Percentiles rank a stretch among this genome's conserved stretches.
Evolutionary conservation across 202 grass and related monocot genomes (phyloP).

Genomic region (Bolboschoenoplectus hybrid): DNA sequence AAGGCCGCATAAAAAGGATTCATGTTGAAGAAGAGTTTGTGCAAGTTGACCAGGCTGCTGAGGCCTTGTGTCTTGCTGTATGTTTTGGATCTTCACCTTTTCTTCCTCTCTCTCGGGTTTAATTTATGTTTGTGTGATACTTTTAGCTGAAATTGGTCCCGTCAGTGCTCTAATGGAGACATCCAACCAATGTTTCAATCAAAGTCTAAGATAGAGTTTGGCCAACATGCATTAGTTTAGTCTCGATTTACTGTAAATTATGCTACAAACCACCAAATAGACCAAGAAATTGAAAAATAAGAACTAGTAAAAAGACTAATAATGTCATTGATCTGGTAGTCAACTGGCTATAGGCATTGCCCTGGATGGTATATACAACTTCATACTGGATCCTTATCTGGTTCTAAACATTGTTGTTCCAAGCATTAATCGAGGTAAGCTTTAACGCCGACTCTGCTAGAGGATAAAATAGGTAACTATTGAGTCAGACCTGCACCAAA

Average conservation of each 20-base stretch:
- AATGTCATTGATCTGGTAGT: background rate
- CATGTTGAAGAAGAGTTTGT: slow-evolving; percentile 82
- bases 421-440: background rate
- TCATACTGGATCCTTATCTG: background rate
- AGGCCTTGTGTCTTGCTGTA: slow-evolving; percentile 66
- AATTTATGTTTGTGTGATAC: slow-evolving; percentile 10
- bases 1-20: slow-evolving; percentile 86
- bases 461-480: background rate
- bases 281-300: background rate
- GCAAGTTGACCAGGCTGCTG: slow-evolving; percentile 74
- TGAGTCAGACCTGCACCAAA: background rate
- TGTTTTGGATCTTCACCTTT: slow-evolving; percentile 36
- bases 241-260: background rate
- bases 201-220: slow-evolving; percentile 13
- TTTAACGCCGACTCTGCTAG: background rate
- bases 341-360: background rate
- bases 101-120: background rate
- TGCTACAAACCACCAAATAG: background rate
- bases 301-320: background rate
- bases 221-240: background rate
- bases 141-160: background rate
- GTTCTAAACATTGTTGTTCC: background rate
- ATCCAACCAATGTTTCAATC: background rate
- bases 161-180: slow-evolving; percentile 1
- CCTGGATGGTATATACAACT: background rate